phyloP scores from a whole-genome alignment of 495 filamentous ascomycete genomes.

The Podospora pseudopauciseta region DNA sequence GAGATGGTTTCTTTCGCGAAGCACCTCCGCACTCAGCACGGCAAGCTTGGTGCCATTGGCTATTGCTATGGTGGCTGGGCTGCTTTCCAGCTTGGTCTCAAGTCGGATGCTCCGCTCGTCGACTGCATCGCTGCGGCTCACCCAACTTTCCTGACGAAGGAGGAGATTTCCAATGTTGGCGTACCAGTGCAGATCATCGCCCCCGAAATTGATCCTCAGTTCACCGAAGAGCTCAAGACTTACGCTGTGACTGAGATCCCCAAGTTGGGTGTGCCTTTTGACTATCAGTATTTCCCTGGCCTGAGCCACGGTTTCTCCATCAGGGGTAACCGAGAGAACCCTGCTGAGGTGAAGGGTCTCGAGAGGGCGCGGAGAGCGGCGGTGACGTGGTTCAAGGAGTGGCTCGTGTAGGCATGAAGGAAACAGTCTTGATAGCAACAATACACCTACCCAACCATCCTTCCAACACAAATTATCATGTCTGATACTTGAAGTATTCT shows the following conservation, averaged over 20 bases:
- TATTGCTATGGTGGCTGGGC: conserved; percentile 54
- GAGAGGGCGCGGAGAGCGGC: neutral
- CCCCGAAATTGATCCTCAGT: conserved; percentile 45
- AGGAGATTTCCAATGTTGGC: conserved; percentile 42
- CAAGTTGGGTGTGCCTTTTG: conserved; percentile 39
- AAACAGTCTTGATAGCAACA: too few species aligned
- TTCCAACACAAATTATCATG: too few species aligned
- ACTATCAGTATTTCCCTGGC: conserved; percentile 51
- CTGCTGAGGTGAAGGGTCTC: neutral
- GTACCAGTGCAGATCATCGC: conserved; percentile 53
- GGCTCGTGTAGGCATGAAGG: neutral
- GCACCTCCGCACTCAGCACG: conserved; percentile 11
- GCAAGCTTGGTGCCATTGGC: conserved; percentile 43
- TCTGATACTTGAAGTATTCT: too few species aligned
- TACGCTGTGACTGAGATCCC: conserved; percentile 40
- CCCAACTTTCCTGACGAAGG: conserved; percentile 40
- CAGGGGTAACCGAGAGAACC: conserved; percentile 30
- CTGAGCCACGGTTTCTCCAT: conserved; percentile 43
- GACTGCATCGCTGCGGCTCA: conserved; percentile 49
- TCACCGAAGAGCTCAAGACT: conserved; percentile 45
- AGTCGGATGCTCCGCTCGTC: conserved; percentile 33
- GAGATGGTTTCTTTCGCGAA: neutral
- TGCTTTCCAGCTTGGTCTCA: conserved; percentile 43
- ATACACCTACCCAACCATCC: too few species aligned
- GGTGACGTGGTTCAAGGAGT: neutral